phyloP scores from a whole-genome alignment of 495 filamentous ascomycete species.

The Trichocladium antarcticum region DNA sequence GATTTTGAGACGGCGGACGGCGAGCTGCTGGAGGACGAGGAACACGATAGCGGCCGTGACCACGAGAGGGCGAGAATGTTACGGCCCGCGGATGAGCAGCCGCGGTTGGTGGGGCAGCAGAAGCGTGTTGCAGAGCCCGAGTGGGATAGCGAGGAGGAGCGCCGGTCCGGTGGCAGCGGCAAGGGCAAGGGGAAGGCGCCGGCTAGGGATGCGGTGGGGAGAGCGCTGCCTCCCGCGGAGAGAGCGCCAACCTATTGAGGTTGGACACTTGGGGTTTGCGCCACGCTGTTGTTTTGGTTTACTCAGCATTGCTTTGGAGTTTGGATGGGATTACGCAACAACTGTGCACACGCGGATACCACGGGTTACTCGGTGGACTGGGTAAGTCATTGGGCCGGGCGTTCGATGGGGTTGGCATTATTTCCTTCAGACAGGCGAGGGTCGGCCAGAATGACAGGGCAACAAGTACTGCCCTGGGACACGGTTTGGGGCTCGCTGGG shows the following conservation, averaged over 20 bases:
- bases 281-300: constrained; percentile 2
- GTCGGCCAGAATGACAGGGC: not conserved
- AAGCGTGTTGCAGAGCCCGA: constrained; percentile 1
- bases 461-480: too few relatives aligned
- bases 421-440: not conserved
- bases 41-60: constrained; percentile 1
- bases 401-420: not conserved
- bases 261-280: not conserved
- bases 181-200: constrained; percentile 34
- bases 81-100: constrained; percentile 23
- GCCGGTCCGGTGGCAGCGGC: constrained; percentile 21
- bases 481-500: too few relatives aligned
- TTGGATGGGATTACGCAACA: not conserved
- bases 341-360: constrained; percentile 22
- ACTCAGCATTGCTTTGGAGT: constrained; percentile 12
- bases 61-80: constrained; percentile 21
- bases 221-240: constrained; percentile 32
- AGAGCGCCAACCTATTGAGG: constrained; percentile 24
- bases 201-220: constrained; percentile 29
- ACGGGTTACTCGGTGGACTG: constrained; percentile 5
- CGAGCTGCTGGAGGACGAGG: constrained; percentile 44
- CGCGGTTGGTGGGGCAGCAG: constrained; percentile 17
- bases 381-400: not conserved
- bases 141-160: constrained; percentile 24
- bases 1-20: constrained; percentile 62